A percentile compares a stretch with the other conserved stretches of the same genome.
These are phyloP conservation scores for Hypsizygus marmoreus DNA, from an alignment of 768 basidiomycete species.

Conservation along the genomic window DNA sequence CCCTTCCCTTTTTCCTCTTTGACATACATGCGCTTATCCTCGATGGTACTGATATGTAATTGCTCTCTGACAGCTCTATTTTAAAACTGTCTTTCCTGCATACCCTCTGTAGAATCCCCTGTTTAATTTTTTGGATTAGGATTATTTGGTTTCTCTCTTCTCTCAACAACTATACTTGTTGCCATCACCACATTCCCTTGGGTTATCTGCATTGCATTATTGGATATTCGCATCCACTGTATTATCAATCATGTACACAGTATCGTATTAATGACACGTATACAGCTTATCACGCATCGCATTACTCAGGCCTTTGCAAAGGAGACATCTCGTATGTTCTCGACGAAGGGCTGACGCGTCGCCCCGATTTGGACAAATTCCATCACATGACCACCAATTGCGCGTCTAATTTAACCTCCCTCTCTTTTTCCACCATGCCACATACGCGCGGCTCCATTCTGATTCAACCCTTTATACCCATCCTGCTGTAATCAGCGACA, in stretches of 20 bases:
- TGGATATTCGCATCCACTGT: no score
- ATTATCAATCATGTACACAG: no score
- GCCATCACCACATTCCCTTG: background rate
- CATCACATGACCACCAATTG: constrained; percentile 11
- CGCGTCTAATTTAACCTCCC: background rate
- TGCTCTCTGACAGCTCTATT: no score
- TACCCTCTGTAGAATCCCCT: no score
- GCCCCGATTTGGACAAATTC: background rate
- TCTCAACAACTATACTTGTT: background rate
- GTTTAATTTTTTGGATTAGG: no score
- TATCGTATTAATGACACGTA: no score
- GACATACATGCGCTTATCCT: no score
- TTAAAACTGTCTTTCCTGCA: no score
- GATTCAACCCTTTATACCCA: background rate
- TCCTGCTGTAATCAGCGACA: background rate
- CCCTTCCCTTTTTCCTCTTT: background rate
- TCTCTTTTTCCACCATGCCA: background rate
- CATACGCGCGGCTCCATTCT: background rate
- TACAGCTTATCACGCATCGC: no score
- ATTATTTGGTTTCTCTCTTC: background rate
- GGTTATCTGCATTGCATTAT: background rate
- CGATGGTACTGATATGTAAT: no score
- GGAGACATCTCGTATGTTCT: background rate
- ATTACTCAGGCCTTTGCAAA: no score
- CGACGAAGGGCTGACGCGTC: background rate